phyloP scores from a whole-genome alignment of 73 alveolate species.

The Stentor coeruleus region DNA sequence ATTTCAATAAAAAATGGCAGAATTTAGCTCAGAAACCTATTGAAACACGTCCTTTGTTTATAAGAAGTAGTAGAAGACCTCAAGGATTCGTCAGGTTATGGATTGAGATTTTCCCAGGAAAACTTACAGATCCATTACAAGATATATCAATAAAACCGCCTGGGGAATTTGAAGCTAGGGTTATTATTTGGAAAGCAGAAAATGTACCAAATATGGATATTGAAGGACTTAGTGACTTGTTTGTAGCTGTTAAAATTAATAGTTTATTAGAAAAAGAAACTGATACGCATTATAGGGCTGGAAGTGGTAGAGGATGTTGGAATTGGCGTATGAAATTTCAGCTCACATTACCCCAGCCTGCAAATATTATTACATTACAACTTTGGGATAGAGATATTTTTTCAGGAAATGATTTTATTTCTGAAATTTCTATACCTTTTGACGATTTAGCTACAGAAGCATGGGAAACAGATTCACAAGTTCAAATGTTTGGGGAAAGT shows the following conservation, averaged over 20 bases:
- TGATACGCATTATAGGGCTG: slow-evolving; percentile 75
- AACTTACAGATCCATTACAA: slow-evolving; percentile 30
- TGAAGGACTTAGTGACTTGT: slow-evolving; percentile 84
- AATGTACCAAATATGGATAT: slow-evolving; percentile 64
- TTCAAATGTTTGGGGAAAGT: background rate
- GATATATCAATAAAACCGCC: slow-evolving; percentile 61
- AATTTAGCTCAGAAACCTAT: slow-evolving; percentile 58
- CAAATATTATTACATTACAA: slow-evolving; percentile 10
- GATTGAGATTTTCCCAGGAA: slow-evolving; percentile 78
- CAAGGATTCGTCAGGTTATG: slow-evolving; percentile 72
- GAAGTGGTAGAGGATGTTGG: slow-evolving; percentile 43
- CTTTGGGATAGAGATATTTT: slow-evolving; percentile 20
- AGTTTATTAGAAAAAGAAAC: slow-evolving; percentile 56
- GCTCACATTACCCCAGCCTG: slow-evolving; percentile 28
- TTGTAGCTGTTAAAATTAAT: slow-evolving; percentile 64
- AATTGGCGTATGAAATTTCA: slow-evolving; percentile 63
- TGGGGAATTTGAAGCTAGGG: slow-evolving; percentile 72
- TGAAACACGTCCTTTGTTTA: slow-evolving; percentile 67
- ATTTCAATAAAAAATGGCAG: slow-evolving; percentile 63
- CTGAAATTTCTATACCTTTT: slow-evolving; percentile 10
- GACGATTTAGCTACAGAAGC: slow-evolving; percentile 7
- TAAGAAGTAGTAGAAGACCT: slow-evolving; percentile 54
- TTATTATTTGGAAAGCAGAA: slow-evolving; percentile 75
- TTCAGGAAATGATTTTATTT: slow-evolving; percentile 23
- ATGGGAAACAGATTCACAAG: background rate